Evolutionary conservation across 805 yeast species (phyloP).

Genomic region (Metschnikowia orientalis): DNA sequence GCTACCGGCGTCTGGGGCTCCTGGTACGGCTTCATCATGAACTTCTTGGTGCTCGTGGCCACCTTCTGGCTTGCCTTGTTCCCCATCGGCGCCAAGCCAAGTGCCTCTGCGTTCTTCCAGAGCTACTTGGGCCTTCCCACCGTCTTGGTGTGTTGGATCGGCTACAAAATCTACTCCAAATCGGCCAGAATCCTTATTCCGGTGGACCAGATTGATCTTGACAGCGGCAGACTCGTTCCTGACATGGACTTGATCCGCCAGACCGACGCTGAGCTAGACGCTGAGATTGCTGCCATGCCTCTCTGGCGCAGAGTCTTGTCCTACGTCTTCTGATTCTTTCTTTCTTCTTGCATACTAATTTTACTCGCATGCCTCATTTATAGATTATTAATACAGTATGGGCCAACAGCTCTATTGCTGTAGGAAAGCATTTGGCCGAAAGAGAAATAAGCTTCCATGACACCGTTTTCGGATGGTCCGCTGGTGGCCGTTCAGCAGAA

Average conservation of each 20-base stretch:
- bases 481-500: slow-evolving; percentile 45
- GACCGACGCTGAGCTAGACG: slow-evolving; percentile 17
- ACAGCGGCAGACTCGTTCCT: slow-evolving; percentile 22
- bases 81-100: slow-evolving; percentile 23
- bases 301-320: slow-evolving; percentile 13
- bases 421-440: too few species aligned
- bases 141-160: slow-evolving; percentile 21
- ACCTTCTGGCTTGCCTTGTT: slow-evolving; percentile 27
- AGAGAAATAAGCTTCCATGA: too few species aligned
- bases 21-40: slow-evolving; percentile 21
- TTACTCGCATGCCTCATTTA: too few species aligned
- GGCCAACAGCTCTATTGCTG: too few species aligned
- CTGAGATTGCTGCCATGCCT: slow-evolving; percentile 9
- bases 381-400: too few species aligned
- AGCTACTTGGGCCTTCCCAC: slow-evolving; percentile 26
- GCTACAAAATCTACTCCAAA: slow-evolving; percentile 22
- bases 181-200: slow-evolving; percentile 19
- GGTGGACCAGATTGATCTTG: slow-evolving; percentile 23
- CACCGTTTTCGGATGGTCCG: too few species aligned
- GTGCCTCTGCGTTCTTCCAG: slow-evolving; percentile 23
- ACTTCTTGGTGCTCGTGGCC: slow-evolving; percentile 22
- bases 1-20: slow-evolving; percentile 40
- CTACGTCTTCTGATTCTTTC: slow-evolving; percentile 5
- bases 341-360: neutral
- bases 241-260: slow-evolving; percentile 26